These are phyloP conservation scores for Polychaeton citri DNA, from an alignment of 2,329 filamentous ascomycete species.

Conservation along the genomic window DNA sequence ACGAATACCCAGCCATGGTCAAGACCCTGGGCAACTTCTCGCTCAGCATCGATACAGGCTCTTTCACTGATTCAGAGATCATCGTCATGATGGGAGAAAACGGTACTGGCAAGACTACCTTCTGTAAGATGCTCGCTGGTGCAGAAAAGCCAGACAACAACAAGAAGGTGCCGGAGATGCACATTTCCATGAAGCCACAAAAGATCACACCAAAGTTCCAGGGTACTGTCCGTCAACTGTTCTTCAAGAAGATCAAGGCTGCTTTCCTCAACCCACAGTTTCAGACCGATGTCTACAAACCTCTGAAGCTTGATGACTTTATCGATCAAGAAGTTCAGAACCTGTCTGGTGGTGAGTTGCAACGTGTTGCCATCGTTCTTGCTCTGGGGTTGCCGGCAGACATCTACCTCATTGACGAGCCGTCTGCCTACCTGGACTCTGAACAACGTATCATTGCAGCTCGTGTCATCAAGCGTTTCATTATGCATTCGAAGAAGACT, in stretches of 20 bases:
- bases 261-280: conserved; percentile 95
- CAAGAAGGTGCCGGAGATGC: conserved; percentile 75
- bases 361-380: conserved; percentile 95
- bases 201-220: conserved; percentile 98
- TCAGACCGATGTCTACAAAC: conserved; percentile 98
- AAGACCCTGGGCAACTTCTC: conserved; percentile 87
- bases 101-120: conserved; percentile 97
- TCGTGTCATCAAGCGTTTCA: conserved; percentile 98
- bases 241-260: conserved; percentile 99
- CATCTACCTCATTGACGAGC: conserved; percentile 97
- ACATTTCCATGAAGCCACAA: conserved; percentile 98
- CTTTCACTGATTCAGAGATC: conserved; percentile 96
- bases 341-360: conserved; percentile 96
- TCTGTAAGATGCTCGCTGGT: conserved; percentile 91
- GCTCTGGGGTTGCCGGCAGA: conserved; percentile 92
- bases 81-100: conserved; percentile 99
- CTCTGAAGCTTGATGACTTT: conserved; percentile 97
- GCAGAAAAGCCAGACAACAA: conserved; percentile 79
- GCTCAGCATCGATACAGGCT: conserved; percentile 64
- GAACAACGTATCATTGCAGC: conserved; percentile 97
- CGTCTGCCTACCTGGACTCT: conserved; percentile 92
- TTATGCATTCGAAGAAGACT: conserved; percentile 99
- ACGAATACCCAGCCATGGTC: conserved; percentile 78
- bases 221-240: conserved; percentile 90
- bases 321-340: conserved; percentile 99